Evolutionary conservation across 1,284 basidiomycete species (phyloP).

Genomic region (Stereum hirsutum): DNA sequence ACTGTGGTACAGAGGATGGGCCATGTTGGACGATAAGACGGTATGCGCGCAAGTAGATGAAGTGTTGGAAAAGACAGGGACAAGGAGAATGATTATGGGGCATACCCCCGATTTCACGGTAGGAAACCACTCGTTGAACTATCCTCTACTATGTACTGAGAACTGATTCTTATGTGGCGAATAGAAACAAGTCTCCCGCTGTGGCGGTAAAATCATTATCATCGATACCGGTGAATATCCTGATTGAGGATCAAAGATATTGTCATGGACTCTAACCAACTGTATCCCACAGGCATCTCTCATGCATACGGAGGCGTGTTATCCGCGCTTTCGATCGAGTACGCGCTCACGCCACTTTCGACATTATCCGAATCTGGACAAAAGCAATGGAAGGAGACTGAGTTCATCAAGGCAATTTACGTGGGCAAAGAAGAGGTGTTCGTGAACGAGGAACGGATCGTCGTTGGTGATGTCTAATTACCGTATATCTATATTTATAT

Average conservation of each 20-base stretch:
- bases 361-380: slow-evolving; percentile 16
- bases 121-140: slow-evolving; percentile 9
- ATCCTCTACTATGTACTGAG: slow-evolving; percentile 1
- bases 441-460: slow-evolving; percentile 36
- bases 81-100: slow-evolving; percentile 85
- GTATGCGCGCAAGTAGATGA: slow-evolving; percentile 67
- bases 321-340: slow-evolving; percentile 80
- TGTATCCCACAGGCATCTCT: slow-evolving; percentile 58
- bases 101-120: slow-evolving; percentile 87
- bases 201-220: slow-evolving; percentile 81
- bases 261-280: background rate
- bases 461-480: slow-evolving; percentile 34
- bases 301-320: slow-evolving; percentile 89
- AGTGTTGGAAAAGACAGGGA: slow-evolving; percentile 66
- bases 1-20: slow-evolving; percentile 89
- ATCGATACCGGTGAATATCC: slow-evolving; percentile 67
- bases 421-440: slow-evolving; percentile 44
- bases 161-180: background rate
- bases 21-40: slow-evolving; percentile 55
- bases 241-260: background rate
- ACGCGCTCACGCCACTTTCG: slow-evolving; percentile 53
- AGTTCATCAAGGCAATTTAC: slow-evolving; percentile 76
- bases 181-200: slow-evolving; percentile 72
- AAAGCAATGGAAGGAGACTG: slow-evolving; percentile 62
- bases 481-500: too few relatives aligned